Percentiles rank a stretch among this genome's conserved stretches.
Conservation (phyloP, 306 rosid species). For the Rosa multiflora region DNA sequence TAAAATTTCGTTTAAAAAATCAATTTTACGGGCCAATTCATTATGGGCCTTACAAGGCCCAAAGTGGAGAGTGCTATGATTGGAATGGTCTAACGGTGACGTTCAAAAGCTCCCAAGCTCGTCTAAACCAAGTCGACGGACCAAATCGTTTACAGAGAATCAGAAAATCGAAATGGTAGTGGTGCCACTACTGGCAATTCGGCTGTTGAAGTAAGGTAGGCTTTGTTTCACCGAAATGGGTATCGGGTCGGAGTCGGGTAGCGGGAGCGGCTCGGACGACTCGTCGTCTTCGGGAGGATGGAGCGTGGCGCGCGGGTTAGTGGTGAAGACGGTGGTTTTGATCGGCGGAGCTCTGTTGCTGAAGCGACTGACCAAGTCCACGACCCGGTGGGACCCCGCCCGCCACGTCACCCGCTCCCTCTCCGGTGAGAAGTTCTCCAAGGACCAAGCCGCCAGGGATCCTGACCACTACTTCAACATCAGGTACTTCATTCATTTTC, state of each 20-base stretch:
- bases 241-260: slow-evolving; percentile 33
- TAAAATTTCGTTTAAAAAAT: neutral
- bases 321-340: slow-evolving; percentile 61
- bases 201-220: neutral
- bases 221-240: slow-evolving; percentile 33
- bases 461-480: slow-evolving; percentile 94
- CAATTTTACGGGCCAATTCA: neutral
- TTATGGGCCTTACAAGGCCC: neutral
- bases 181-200: neutral
- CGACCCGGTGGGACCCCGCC: slow-evolving; percentile 99
- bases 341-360: slow-evolving; percentile 88
- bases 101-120: neutral
- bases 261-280: slow-evolving; percentile 16
- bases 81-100: neutral
- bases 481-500: slow-evolving; percentile 37
- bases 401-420: slow-evolving; percentile 73
- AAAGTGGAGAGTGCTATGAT: neutral
- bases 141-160: neutral
- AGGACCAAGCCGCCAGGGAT: slow-evolving; percentile 88
- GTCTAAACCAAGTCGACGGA: neutral
- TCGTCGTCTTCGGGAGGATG: slow-evolving; percentile 37
- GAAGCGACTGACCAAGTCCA: slow-evolving; percentile 89
- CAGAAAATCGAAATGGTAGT: neutral
- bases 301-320: slow-evolving; percentile 69
- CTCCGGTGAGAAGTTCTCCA: slow-evolving; percentile 88